Conservation (phyloP, 805 yeast genomes). For the Nakazawaea sp. region DNA sequence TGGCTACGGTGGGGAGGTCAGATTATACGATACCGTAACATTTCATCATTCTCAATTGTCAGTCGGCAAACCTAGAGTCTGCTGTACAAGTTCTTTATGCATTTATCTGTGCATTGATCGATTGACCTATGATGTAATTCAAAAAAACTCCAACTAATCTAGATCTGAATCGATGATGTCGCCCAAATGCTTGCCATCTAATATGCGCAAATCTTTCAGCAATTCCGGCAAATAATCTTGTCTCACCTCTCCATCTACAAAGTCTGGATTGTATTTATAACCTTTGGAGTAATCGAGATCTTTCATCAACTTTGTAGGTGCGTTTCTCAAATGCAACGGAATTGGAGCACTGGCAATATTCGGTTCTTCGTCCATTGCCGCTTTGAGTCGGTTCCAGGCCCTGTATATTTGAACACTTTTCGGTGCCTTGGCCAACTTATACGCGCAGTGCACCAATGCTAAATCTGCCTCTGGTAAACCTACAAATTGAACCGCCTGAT, state of each 20-base stretch:
- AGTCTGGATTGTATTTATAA: constrained; percentile 88
- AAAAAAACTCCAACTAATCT: too few relatives aligned
- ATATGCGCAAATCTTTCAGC: constrained; percentile 39
- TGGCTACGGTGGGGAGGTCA: too few relatives aligned
- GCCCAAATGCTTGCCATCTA: constrained; percentile 55
- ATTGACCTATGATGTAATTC: too few relatives aligned
- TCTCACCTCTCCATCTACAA: constrained; percentile 56
- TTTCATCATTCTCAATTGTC: too few relatives aligned
- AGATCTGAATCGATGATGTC: constrained; percentile 34
- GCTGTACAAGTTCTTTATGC: too few relatives aligned
- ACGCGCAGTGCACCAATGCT: constrained; percentile 86
- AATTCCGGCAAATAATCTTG: constrained; percentile 75
- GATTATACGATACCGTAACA: too few relatives aligned
- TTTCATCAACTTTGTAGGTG: constrained; percentile 88
- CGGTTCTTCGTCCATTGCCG: constrained; percentile 49
- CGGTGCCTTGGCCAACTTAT: constrained; percentile 77
- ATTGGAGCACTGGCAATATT: constrained; percentile 55
- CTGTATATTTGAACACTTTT: constrained; percentile 84
- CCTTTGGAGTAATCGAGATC: constrained; percentile 80
- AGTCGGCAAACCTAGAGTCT: too few relatives aligned
- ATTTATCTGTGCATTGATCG: too few relatives aligned
- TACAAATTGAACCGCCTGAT: constrained; percentile 79
- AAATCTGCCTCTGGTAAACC: constrained; percentile 95
- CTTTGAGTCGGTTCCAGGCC: constrained; percentile 66
- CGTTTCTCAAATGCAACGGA: constrained; percentile 84